Evolutionary conservation across 2,329 filamentous ascomycete species (phyloP).

Genomic region (Trichoderma simmonsii): DNA sequence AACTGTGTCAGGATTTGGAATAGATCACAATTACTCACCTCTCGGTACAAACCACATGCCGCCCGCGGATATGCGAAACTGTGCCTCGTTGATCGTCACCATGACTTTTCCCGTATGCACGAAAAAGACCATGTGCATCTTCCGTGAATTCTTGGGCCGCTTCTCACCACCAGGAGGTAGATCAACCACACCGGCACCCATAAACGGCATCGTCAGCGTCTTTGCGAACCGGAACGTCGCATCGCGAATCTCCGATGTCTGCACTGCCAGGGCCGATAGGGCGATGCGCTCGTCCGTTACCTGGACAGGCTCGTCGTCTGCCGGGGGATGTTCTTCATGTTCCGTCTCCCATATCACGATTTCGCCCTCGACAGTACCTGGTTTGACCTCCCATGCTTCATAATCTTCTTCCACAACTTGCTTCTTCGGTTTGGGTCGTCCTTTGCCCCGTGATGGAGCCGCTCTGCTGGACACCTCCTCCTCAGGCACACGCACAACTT

Average conservation of each 20-base stretch:
- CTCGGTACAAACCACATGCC: slow-evolving; percentile 93
- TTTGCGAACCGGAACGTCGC: slow-evolving; percentile 86
- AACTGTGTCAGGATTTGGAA: not conserved
- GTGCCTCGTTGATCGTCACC: slow-evolving; percentile 71
- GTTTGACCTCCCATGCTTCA: slow-evolving; percentile 70
- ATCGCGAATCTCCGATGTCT: slow-evolving; percentile 56
- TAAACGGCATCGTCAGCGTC: slow-evolving; percentile 77
- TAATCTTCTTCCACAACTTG: slow-evolving; percentile 49
- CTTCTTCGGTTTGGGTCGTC: slow-evolving; percentile 32
- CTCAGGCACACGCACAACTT: slow-evolving; percentile 68
- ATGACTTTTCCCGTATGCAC: slow-evolving; percentile 78
- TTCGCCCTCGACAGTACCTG: slow-evolving; percentile 61
- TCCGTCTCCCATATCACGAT: slow-evolving; percentile 62
- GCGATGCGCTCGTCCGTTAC: slow-evolving; percentile 55
- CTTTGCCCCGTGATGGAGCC: slow-evolving; percentile 22
- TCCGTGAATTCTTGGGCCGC: slow-evolving; percentile 84
- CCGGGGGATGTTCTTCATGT: slow-evolving; percentile 52
- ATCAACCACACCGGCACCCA: slow-evolving; percentile 87
- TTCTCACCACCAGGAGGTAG: slow-evolving; percentile 81
- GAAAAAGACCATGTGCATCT: slow-evolving; percentile 97
- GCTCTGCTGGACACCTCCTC: slow-evolving; percentile 42
- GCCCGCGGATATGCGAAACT: slow-evolving; percentile 80
- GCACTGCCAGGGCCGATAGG: slow-evolving; percentile 53
- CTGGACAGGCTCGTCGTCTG: slow-evolving; percentile 52
- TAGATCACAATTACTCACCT: slow-evolving; percentile 57